Conservation (phyloP, 164 flowering plant genomes). For the Vitis amurensis region DNA sequence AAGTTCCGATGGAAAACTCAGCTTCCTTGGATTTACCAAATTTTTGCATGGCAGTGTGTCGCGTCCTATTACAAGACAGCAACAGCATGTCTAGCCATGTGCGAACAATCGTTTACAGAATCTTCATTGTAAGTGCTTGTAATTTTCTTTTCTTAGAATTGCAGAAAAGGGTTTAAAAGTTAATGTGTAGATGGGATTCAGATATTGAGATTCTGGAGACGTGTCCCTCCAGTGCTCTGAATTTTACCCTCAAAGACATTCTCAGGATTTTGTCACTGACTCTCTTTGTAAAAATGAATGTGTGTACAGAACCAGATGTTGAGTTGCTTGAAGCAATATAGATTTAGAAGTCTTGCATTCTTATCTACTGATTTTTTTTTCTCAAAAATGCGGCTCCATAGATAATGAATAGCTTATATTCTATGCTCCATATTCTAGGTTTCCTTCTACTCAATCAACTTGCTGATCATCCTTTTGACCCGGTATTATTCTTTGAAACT, state of each 20-base stretch:
- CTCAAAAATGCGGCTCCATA: background rate
- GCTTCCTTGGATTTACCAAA: slow-evolving; percentile 80
- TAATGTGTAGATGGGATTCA: background rate
- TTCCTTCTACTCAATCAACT: too few species aligned
- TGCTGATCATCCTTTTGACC: too few species aligned
- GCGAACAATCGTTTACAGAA: background rate
- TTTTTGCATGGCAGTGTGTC: slow-evolving; percentile 87
- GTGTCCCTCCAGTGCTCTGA: too few species aligned
- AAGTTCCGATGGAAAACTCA: slow-evolving; percentile 71
- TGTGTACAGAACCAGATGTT: slow-evolving; percentile 4
- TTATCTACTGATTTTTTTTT: background rate
- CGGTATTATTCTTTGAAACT: too few species aligned
- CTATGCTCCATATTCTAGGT: too few species aligned
- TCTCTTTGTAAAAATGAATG: background rate
- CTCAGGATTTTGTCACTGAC: background rate
- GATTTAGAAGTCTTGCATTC: background rate
- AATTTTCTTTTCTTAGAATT: background rate
- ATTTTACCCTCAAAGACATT: background rate
- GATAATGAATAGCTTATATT: too few species aligned
- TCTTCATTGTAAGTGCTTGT: slow-evolving; percentile 9
- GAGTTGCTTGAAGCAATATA: background rate
- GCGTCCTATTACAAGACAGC: slow-evolving; percentile 59
- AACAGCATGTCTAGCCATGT: slow-evolving; percentile 21
- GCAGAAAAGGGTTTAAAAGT: too few species aligned
- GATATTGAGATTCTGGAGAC: background rate